phyloP scores from a whole-genome alignment of 768 basidiomycete genomes.

The Neoboletus magnificus region DNA sequence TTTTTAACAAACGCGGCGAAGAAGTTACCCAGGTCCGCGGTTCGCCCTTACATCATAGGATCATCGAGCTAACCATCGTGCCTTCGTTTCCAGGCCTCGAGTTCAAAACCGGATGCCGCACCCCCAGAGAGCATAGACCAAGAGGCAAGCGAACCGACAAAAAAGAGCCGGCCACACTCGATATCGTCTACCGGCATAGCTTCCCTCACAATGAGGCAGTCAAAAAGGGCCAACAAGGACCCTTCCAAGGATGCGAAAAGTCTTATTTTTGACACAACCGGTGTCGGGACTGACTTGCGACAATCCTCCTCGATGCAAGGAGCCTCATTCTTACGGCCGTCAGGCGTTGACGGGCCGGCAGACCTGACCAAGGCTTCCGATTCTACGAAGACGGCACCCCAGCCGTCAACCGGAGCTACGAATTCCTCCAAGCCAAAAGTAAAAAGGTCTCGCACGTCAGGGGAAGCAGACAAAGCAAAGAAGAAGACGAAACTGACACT shows the following conservation, averaged over 20 bases:
- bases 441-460: slow-evolving; percentile 24
- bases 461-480: slow-evolving; percentile 13
- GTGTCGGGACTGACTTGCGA: slow-evolving; percentile 51
- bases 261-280: slow-evolving; percentile 43
- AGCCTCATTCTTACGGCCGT: slow-evolving; percentile 19
- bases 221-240: slow-evolving; percentile 18
- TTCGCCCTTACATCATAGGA: slow-evolving; percentile 18
- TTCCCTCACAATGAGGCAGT: slow-evolving; percentile 8
- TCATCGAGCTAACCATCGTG: slow-evolving; percentile 13
- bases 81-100: slow-evolving; percentile 19
- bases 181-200: slow-evolving; percentile 19
- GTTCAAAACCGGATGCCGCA: slow-evolving; percentile 4
- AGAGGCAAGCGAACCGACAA: slow-evolving; percentile 26
- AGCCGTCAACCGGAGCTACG: slow-evolving; percentile 5
- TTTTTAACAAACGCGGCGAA: slow-evolving; percentile 48
- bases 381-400: slow-evolving; percentile 2
- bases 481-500: slow-evolving; percentile 26
- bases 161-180: slow-evolving; percentile 15
- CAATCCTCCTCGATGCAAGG: slow-evolving; percentile 20
- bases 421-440: slow-evolving; percentile 9
- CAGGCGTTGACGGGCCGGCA: slow-evolving; percentile 21
- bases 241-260: slow-evolving; percentile 41
- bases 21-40: slow-evolving; percentile 37
- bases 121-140: slow-evolving; percentile 8
- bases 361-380: slow-evolving; percentile 6